Base-by-base conservation (phyloP, 2,329 filamentous ascomycete genomes). In the Penicillium italicum region DNA sequence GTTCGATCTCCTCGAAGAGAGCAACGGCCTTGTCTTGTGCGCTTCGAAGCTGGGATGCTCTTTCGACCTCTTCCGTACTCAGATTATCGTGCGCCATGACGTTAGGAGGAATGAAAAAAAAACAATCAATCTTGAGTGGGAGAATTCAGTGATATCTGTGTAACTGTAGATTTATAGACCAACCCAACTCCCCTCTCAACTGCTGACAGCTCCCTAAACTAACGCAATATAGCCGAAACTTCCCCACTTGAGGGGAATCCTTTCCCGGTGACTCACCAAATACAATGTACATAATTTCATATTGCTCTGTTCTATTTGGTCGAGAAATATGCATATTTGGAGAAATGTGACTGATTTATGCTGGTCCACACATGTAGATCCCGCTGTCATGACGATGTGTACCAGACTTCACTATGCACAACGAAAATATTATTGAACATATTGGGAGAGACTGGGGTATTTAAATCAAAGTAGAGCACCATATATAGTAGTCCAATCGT, bases 1-100 rank as follows among this genome's bases (percentile, higher is more conserved):
- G 60, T 50, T 77, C 77, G 57, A 82, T 81, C 54, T 79, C 78
- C 6, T 74, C 63, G 59, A 82, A 82, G 5, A 81, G 71, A 12
- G 67, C 61, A 18, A 72, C 61, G 2, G 79, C 78, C 62, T 80
- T 80, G 53, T 65, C 66, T 60, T 81, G 73, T 5, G 79, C 79
- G n/a, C 78, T 74, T 16, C 70, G 67, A 11, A 81, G 77, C 50
- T 66, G 69, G 6, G 72, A 69, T 12, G 72, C 72, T 18, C 72
- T 68, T 45, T 69, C 58, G 12, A 43, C 54, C 41, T 60, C 68
- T 33, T 50, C 51, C 28, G 50, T 22, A 12, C 18, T 44, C 8
- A 34, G 20, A 24, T 50, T 50, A 10, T 24, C 10, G 18, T 36
- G n/a, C 14, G 38, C 40, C 52, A 55, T 55, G 31, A 4, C 11